These are phyloP conservation scores for Coriolopsis trogii DNA, from an alignment of 1,284 basidiomycete species.

Conservation along the genomic window DNA sequence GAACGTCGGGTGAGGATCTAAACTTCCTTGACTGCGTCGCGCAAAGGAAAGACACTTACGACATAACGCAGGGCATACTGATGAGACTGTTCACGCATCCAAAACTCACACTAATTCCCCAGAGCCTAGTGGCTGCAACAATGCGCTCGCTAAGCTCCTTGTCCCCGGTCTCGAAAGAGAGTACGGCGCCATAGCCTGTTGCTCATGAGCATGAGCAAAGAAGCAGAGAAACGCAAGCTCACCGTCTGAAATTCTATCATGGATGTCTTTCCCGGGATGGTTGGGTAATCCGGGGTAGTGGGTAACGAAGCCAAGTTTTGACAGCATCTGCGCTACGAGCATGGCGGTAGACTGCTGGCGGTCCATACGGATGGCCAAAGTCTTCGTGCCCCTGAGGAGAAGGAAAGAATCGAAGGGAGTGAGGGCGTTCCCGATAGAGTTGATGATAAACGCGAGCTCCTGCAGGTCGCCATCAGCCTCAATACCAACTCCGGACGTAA, in stretches of 20 bases:
- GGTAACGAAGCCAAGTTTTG: slow-evolving; percentile 88
- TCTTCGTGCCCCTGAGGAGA: slow-evolving; percentile 95
- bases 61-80: slow-evolving; percentile 99
- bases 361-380: slow-evolving; percentile 96
- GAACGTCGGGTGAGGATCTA: slow-evolving; percentile 11
- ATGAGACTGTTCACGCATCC: slow-evolving; percentile 98
- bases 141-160: slow-evolving; percentile 91
- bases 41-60: slow-evolving; percentile 58
- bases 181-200: slow-evolving; percentile 79
- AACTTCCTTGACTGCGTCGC: no score
- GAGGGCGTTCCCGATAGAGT: slow-evolving; percentile 96
- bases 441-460: slow-evolving; percentile 91
- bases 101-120: slow-evolving; percentile 98
- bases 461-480: slow-evolving; percentile 32
- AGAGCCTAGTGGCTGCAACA: slow-evolving; percentile 89
- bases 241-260: slow-evolving; percentile 88
- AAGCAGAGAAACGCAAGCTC: not conserved
- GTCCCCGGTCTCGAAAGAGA: slow-evolving; percentile 94
- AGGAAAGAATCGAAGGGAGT: slow-evolving; percentile 97
- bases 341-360: slow-evolving; percentile 87
- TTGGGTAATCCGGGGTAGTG: slow-evolving; percentile 90
- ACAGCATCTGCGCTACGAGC: slow-evolving; percentile 87
- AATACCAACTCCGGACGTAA: not conserved
- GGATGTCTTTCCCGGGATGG: slow-evolving; percentile 87
- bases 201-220: not conserved